A percentile compares a stretch with the other conserved stretches of the same genome.
Evolutionary conservation across 1,284 basidiomycete genomes (phyloP).

Genomic region (Cerrena zonata): DNA sequence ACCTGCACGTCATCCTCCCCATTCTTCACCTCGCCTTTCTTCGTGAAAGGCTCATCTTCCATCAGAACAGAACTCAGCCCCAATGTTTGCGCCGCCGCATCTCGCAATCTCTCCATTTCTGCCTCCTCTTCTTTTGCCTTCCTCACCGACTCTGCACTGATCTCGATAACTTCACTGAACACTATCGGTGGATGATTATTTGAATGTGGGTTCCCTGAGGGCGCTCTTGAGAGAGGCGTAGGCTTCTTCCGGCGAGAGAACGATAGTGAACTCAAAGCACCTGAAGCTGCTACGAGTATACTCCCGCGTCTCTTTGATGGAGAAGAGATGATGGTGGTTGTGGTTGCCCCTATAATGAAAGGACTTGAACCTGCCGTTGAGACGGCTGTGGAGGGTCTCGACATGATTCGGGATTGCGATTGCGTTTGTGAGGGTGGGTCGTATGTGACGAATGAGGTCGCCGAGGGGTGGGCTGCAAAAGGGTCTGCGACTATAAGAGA

Average conservation of each 20-base stretch:
- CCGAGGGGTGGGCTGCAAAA: conserved; percentile 25
- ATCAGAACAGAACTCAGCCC: conserved; percentile 45
- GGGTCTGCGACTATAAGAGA: conserved; percentile 19
- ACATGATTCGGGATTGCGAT: background rate
- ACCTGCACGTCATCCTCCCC: conserved; percentile 3
- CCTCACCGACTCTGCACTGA: conserved; percentile 44
- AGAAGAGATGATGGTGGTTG: background rate
- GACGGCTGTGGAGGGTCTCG: background rate
- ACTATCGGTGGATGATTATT: conserved; percentile 28
- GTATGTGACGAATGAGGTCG: conserved; percentile 27
- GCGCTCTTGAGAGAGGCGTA: conserved; percentile 26
- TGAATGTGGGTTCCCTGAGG: conserved; percentile 5
- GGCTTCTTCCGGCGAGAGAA: conserved; percentile 38
- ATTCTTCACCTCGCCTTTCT: conserved; percentile 3
- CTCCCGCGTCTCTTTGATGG: conserved; percentile 32
- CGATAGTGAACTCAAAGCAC: conserved; percentile 46
- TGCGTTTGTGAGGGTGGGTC: conserved; percentile 10
- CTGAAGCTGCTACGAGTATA: conserved; percentile 52
- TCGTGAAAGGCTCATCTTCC: conserved; percentile 19
- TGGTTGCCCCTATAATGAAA: background rate
- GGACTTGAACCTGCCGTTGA: background rate
- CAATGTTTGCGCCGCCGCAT: conserved; percentile 69
- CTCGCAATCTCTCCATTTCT: conserved; percentile 65
- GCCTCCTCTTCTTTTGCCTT: conserved; percentile 34
- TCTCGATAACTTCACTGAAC: conserved; percentile 68